These are phyloP conservation scores for Guillardia theta DNA, from an alignment of 78 protist species.

Conservation along the genomic window DNA sequence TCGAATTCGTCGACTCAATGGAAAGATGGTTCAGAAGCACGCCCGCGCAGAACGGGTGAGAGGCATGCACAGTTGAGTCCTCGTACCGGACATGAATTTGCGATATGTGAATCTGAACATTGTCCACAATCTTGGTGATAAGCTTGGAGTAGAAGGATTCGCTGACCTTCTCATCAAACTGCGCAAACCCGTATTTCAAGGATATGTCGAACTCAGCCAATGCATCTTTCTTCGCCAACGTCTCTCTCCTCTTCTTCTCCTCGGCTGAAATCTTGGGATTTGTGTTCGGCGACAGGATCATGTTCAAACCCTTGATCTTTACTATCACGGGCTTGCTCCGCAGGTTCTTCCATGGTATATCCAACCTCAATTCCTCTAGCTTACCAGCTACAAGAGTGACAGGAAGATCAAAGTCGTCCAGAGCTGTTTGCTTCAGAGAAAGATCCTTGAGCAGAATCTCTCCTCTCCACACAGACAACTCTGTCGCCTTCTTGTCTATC, in stretches of 20 bases:
- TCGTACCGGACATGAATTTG: background rate
- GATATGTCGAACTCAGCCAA: too few relatives aligned
- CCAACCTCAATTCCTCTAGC: background rate
- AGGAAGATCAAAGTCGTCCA: background rate
- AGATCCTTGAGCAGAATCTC: background rate
- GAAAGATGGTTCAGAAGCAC: background rate
- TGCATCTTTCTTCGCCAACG: too few relatives aligned
- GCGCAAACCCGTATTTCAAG: too few relatives aligned
- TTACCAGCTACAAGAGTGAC: background rate
- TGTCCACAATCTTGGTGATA: background rate
- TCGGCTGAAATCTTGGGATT: background rate
- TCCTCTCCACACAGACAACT: background rate
- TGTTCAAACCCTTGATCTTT: background rate
- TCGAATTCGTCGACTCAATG: background rate
- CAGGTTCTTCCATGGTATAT: background rate
- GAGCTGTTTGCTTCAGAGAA: background rate
- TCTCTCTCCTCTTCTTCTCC: background rate
- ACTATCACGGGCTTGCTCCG: background rate
- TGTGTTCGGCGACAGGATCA: background rate
- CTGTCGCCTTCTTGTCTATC: background rate
- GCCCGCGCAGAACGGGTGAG: background rate
- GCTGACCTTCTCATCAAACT: background rate
- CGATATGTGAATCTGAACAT: background rate
- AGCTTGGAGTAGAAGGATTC: background rate
- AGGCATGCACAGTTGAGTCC: background rate